Evolutionary conservation across 371 early-diverging fungal species (phyloP), one percentile per base, ranked within the genome.

Genomic region (Mucor plumbeus): DNA sequence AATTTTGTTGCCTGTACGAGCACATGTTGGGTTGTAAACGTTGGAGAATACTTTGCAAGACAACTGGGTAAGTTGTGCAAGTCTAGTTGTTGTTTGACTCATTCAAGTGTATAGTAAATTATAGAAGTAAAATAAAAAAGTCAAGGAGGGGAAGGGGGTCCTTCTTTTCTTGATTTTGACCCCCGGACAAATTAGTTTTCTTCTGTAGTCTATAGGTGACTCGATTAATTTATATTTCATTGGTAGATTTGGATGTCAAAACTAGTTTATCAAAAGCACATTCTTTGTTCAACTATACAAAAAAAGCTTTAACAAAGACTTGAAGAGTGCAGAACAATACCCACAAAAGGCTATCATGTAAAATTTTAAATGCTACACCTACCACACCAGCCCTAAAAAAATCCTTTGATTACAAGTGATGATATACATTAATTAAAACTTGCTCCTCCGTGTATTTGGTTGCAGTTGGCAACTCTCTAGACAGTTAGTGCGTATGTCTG

Each of bases 1-100:
- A 61, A 93, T 82, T 71, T 91, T 90, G 77, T 90, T 89, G 43
- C 93, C 93, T 1, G 89, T 88, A 65, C 92, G 87, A 34, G 84
- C 83, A 0, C 81, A 78, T 3, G 88, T 90, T 9, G 92, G 93
- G 64, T 93, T 93, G 69, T 91, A 89, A 17, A 87, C 78, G 70
- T 83, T 89, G 53, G 86, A 83, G 59, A 93, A 93, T 38, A 92
- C 77, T 68, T 85, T 85, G 60, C 85, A 81, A 17, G 90, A 83
- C 34, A 92, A 69, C 73, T 91, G 84, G 11, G 87, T 79, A n/a
- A 91, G 73, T 66, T 85, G 76, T 17, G 78, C 71, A 63, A 88
- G 68, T 64, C 77, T 67, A 35, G 77, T 59, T 38, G 77, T 76
- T 73, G 77, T 14, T 59, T 63, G 63, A 48, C 63, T 68, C 69